Percentiles rank a stretch among this genome's conserved stretches.
These are phyloP conservation scores for Alternaria sp. DNA, from an alignment of 2,329 filamentous ascomycete genomes.

Conservation along the genomic window DNA sequence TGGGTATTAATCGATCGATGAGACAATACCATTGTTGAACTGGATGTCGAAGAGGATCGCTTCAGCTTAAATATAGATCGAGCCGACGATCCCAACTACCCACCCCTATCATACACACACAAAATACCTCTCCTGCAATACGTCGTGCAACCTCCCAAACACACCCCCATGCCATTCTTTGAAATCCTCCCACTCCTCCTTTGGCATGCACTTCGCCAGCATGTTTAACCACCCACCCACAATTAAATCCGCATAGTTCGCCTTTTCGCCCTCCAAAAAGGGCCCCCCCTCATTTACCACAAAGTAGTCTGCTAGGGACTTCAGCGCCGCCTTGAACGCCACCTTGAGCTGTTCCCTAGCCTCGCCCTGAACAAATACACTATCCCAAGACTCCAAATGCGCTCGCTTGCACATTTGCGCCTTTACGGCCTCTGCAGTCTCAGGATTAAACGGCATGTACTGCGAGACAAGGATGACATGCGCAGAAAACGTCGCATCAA, in stretches of 20 bases:
- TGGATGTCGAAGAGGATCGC: no score
- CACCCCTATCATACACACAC: conserved; percentile 6
- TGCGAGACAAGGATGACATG: conserved; percentile 54
- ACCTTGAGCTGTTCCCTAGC: conserved; percentile 49
- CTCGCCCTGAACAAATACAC: conserved; percentile 50
- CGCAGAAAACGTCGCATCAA: conserved; percentile 64
- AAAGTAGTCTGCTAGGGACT: conserved; percentile 55
- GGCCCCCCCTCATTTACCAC: conserved; percentile 53
- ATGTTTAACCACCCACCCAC: conserved; percentile 66
- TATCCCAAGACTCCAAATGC: conserved; percentile 56
- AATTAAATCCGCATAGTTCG: conserved; percentile 65
- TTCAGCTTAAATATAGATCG: no score
- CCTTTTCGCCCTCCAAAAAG: conserved; percentile 57
- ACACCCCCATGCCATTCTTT: conserved; percentile 60
- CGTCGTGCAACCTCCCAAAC: conserved; percentile 62
- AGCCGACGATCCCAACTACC: no score
- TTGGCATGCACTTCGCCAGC: conserved; percentile 51
- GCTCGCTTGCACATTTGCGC: conserved; percentile 61
- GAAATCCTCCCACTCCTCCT: conserved; percentile 59
- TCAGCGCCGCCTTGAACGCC: conserved; percentile 55
- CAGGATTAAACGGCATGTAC: conserved; percentile 62
- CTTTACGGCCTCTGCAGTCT: conserved; percentile 54
- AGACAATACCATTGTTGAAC: no score
- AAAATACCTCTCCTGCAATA: conserved; percentile 40
- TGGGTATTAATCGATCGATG: no score